Percentiles rank a stretch among this genome's conserved stretches.
phyloP scores from a whole-genome alignment of 2,329 filamentous ascomycete species.

The Fragosphaeria purpurea region DNA sequence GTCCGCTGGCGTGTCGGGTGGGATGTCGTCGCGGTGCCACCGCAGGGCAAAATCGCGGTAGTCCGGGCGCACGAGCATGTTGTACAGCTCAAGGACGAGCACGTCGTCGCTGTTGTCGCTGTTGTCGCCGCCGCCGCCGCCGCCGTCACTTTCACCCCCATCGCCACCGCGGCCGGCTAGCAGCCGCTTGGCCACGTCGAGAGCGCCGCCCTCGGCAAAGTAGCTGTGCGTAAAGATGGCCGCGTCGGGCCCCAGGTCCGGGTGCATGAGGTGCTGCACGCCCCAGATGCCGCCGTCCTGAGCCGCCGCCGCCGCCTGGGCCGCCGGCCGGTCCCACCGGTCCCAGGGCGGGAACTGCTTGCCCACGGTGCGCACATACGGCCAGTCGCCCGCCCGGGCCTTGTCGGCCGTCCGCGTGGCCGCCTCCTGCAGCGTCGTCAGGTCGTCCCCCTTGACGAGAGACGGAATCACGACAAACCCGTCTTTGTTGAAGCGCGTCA shows the following conservation, averaged over 20 bases:
- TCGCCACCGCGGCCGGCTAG: slow-evolving; percentile 27
- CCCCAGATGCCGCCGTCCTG: slow-evolving; percentile 63
- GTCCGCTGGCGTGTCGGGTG: slow-evolving; percentile 50
- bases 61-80: slow-evolving; percentile 69
- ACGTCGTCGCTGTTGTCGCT: slow-evolving; percentile 42
- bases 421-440: slow-evolving; percentile 50
- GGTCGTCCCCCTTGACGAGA: slow-evolving; percentile 43
- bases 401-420: slow-evolving; percentile 46
- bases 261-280: slow-evolving; percentile 76
- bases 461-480: slow-evolving; percentile 67
- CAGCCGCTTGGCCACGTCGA: slow-evolving; percentile 55
- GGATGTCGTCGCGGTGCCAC: slow-evolving; percentile 82
- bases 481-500: slow-evolving; percentile 51
- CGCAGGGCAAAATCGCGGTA: slow-evolving; percentile 56
- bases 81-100: slow-evolving; percentile 80
- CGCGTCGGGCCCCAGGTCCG: slow-evolving; percentile 48
- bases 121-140: slow-evolving; percentile 16
- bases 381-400: slow-evolving; percentile 66
- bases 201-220: slow-evolving; percentile 54
- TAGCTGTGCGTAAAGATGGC: slow-evolving; percentile 57
- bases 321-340: slow-evolving; percentile 33
- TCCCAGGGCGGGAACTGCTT: slow-evolving; percentile 89
- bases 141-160: background rate
- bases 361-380: slow-evolving; percentile 69
- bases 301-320: slow-evolving; percentile 24